Evolutionary conservation across 2,329 filamentous ascomycete genomes (phyloP).

Genomic region (Alternaria sp.): DNA sequence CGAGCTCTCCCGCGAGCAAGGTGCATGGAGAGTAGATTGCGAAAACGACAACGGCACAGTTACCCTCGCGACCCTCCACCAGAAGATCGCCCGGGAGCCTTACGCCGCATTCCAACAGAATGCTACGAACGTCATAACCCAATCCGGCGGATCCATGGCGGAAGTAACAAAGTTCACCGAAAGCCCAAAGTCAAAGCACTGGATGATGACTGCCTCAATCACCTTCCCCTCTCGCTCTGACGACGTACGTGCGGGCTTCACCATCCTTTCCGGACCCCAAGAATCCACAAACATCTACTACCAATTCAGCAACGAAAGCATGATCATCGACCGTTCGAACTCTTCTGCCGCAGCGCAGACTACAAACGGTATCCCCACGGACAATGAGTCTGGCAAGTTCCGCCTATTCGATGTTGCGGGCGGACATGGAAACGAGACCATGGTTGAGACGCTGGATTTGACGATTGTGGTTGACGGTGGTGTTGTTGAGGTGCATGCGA

Average conservation of each 20-base stretch:
- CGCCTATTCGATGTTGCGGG: conserved; percentile 51
- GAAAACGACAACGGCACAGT: conserved; percentile 42
- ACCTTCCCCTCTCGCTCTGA: conserved; percentile 48
- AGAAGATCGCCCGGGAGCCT: conserved; percentile 50
- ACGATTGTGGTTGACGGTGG: conserved; percentile 51
- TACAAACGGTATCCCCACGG: conserved; percentile 48
- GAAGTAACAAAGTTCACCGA: conserved; percentile 19
- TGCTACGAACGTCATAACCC: conserved; percentile 23
- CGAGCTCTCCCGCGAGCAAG: conserved; percentile 48
- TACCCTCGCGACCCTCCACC: conserved; percentile 48
- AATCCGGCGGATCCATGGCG: conserved; percentile 10
- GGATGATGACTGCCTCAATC: conserved; percentile 48
- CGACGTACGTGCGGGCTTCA: conserved; percentile 50
- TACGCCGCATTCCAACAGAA: conserved; percentile 41
- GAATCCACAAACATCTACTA: conserved; percentile 55
- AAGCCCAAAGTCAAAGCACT: conserved; percentile 48
- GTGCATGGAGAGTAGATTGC: conserved; percentile 48
- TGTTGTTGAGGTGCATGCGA: conserved; percentile 50
- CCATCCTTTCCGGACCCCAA: conserved; percentile 50
- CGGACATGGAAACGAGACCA: conserved; percentile 23
- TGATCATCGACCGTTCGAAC: conserved; percentile 52
- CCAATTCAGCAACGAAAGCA: conserved; percentile 54
- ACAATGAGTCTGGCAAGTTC: conserved; percentile 49
- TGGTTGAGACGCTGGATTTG: conserved; percentile 49
- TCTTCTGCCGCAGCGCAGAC: conserved; percentile 51